Evolutionary conservation across 2,329 filamentous ascomycete genomes (phyloP), one percentile per base, ranked within the genome.

Genomic region (Mollisia scopiformis): DNA sequence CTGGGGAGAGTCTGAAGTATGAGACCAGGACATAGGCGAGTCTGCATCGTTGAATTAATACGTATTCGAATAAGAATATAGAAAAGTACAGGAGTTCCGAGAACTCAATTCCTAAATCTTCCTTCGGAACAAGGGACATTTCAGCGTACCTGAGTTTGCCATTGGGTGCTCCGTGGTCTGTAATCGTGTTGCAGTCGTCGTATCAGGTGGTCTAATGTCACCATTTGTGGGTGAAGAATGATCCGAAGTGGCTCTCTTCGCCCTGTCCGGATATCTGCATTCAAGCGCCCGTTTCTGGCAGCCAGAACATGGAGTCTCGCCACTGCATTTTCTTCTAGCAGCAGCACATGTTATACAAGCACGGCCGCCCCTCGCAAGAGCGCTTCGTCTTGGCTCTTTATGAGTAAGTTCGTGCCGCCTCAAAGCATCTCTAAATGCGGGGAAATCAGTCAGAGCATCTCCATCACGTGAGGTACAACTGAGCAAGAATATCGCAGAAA

Each of bases 391-490:
- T 1, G 68, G 63, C 52, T 68, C 62, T 31, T 61, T 65, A 30
- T 70, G 68, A 2, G 66, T 47, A 35, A 60, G 61, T 55, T 70
- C 68, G 60, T 70, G 68, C 28, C 68, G 58, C 39, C 63, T 59
- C 30, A 70, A 58, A n/a, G 68, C 67, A 62, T 70, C 68, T 54
- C 63, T 68, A 46, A 39, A 39, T 46, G 19, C 35, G 27, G 21
- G 33, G 25, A 47, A 27, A 49, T 30, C 41, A 58, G n/a, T 43
- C 33, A 56, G 43, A 50, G 4, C 30, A 47, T 43, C 14, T 37
- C 25, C 6, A 41, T 46, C 54, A 60, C 35, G 35, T 61, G 41
- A 47, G 3, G 28, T 6, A 19, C 7, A 16, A 4, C 30, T 33
- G 31, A 2, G 11, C 14, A 16, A 31, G 21, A 13, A n/a, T n/a